Evolutionary conservation across 2,329 filamentous ascomycete genomes (phyloP), one percentile per base, ranked within the genome.

Genomic region (Penicillium sp.): DNA sequence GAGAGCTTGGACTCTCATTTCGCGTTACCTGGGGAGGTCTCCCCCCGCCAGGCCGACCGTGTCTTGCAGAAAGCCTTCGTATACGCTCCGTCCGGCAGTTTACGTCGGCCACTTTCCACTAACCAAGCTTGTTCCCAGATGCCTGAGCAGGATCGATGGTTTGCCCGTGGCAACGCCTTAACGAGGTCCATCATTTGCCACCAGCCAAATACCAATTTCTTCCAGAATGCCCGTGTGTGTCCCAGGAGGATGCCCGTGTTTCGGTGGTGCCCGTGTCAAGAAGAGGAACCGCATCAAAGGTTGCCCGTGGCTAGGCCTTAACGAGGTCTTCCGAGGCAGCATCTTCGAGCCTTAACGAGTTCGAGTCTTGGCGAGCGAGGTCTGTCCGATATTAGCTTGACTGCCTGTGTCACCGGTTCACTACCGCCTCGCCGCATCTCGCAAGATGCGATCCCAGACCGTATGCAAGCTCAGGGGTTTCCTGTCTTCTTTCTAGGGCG

Each of bases 381-480:
- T 58, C 52, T 58, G 35, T 55, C 35, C 24, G 21, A 48, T 46
- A 24, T 54, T 21, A 54, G 51, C 55, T 52, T 55, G 48, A 58
- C 52, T n/a, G 43, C 56, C 52, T 55, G 42, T 48, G n/a, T n/a
- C n/a, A 54, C 27, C 47, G 43, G 51, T 51, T 57, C 47, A 51
- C 55, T 57, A 54, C 47, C 26, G 6, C 47, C 51, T 57, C 47
- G 51, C 51, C 51, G 16, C 47, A 57, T 57, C 54, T 52, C 54
- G 49, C 21, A 54, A 24, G 52, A 55, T 58, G 53, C 57, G 49
- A 56, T 54, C 49, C 46, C 42, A 54, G 57, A 57, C 54, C 48
- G 51, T 59, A 52, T 57, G 51, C 43, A 59, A 54, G 50, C 57
- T 57, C 48, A 57, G 51, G 55, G 44, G 54, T 55, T 44, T 60